These are phyloP conservation scores for Saccharomycopsis fodiens DNA, from an alignment of 805 yeast genomes.

Conservation along the genomic window DNA sequence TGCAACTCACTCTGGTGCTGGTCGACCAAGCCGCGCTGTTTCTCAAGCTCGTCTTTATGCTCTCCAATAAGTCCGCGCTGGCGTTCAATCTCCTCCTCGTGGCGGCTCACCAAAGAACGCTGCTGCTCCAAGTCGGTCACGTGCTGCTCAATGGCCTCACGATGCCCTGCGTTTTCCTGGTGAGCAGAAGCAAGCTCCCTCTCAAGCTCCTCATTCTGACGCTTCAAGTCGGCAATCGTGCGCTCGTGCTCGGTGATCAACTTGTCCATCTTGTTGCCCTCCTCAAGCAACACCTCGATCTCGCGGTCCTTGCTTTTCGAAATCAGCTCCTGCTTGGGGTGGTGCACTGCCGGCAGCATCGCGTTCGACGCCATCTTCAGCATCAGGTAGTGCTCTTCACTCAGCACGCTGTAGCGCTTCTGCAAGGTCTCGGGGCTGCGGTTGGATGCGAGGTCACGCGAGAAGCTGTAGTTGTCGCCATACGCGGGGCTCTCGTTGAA, in stretches of 20 bases:
- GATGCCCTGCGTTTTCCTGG: no score
- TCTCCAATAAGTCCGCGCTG: not conserved
- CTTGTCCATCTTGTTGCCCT: slow-evolving; percentile 43
- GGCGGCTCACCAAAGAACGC: slow-evolving; percentile 1
- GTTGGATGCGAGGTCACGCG: not conserved
- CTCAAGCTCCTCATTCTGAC: not conserved
- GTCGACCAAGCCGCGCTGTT: slow-evolving; percentile 1
- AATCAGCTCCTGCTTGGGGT: slow-evolving; percentile 3
- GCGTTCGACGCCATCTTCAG: not conserved
- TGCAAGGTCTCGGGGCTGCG: not conserved
- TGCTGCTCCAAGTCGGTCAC: slow-evolving; percentile 11
- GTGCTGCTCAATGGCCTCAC: slow-evolving; percentile 7
- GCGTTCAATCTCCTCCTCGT: not conserved
- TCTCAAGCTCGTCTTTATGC: slow-evolving; percentile 1
- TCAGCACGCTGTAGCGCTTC: not conserved
- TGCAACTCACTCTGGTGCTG: slow-evolving; percentile 15
- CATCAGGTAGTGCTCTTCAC: not conserved
- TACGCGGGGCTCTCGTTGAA: no score
- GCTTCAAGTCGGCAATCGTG: slow-evolving; percentile 19
- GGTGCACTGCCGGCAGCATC: not conserved
- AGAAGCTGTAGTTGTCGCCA: not conserved
- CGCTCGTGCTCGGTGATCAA: slow-evolving; percentile 33
- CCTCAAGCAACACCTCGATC: slow-evolving; percentile 36
- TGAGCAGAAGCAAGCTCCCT: no score
- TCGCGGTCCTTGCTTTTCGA: slow-evolving; percentile 34